Base-by-base conservation (phyloP, 2,329 filamentous ascomycete species). In the Stachybotrys echinatus region DNA sequence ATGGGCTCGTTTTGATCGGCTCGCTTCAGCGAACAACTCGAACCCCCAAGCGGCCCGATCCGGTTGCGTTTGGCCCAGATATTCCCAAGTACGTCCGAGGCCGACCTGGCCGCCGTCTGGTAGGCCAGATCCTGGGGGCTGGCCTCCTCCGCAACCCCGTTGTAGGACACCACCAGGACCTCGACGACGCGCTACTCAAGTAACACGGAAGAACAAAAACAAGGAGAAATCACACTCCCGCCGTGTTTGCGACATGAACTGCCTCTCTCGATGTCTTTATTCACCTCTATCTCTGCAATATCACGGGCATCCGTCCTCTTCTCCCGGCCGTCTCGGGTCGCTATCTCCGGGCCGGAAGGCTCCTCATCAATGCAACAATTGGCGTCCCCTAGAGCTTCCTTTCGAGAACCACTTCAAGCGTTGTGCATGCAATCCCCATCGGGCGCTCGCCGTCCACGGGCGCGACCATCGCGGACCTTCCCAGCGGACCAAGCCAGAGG, bases 1-100 rank as follows among this genome's bases (percentile, higher is more conserved):
- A 83, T 84, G 76, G 80, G 80, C 84, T 88, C 77, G 61, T 84
- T 84, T 61, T 74, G 72, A 70, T 82, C 83, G 71, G 66, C 67
- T 40, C 45, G 49, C 47, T 42, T 50, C 54, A 69, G 55, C 67
- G 72, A 70, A 67, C 72, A 69, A 42, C 62, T 48, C 27, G 46
- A 23, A 39, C 31, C 20, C 37, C 44, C 19, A 48, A 51, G 7
- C 17, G 17, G 1, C 6, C 7, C 18, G 38, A 22, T 50, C 12
- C 20, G 12, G 8, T 6, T 1, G 5, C 12, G 23, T 23, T 37
- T 34, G 31, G 43, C 10, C n/a, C 37, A 58, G 50, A 48, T 60
- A 57, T 49, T 3, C 2, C 22, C 14, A 8, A 48, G 27, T 50
- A 49, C 20, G 42, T 43, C 31, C 48, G n/a, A 44, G 42, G 51